Conservation (phyloP, 2,329 filamentous ascomycete species). For the Fusarium mexicanum region DNA sequence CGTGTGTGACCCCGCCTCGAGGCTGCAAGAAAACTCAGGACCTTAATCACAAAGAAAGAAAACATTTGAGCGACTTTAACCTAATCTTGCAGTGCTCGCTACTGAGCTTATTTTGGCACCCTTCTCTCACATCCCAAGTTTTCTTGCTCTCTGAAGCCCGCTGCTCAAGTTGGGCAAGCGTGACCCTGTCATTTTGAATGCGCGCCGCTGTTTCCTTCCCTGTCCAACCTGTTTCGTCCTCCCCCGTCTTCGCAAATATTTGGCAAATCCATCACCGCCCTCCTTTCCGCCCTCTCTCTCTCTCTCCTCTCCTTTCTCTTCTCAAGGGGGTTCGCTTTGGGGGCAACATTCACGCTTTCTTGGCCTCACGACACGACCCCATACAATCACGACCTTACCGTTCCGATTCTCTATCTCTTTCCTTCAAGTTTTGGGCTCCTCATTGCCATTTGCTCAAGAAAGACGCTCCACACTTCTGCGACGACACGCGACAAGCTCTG, state of each 20-base stretch:
- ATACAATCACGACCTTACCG: conserved; percentile 11
- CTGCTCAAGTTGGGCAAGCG: conserved; percentile 34
- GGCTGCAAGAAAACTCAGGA: background rate
- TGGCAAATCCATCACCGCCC: conserved; percentile 27
- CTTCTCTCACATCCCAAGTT: fast-evolving
- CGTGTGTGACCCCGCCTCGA: conserved; percentile 24
- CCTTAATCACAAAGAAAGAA: fast-evolving
- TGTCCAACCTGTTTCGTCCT: conserved; percentile 5
- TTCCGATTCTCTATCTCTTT: conserved; percentile 8
- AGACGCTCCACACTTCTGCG: conserved; percentile 37
- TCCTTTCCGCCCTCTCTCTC: conserved; percentile 19
- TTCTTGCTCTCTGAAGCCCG: background rate
- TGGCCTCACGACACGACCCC: conserved; percentile 29
- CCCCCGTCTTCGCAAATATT: conserved; percentile 31
- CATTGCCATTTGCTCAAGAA: conserved; percentile 13
- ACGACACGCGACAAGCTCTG: conserved; percentile 35
- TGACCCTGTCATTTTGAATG: conserved; percentile 34
- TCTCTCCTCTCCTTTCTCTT: conserved; percentile 17
- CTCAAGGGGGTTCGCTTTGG: conserved; percentile 27
- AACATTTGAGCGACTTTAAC: fast-evolving
- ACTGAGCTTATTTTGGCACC: fast-evolving
- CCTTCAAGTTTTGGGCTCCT: conserved; percentile 18
- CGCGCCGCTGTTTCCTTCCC: conserved; percentile 28
- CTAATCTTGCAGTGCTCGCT: fast-evolving
- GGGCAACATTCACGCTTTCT: conserved; percentile 30